Evolutionary conservation across 305 asterid species (phyloP), one percentile per base, ranked within the genome.

Genomic region (Fraxinus paxiana): DNA sequence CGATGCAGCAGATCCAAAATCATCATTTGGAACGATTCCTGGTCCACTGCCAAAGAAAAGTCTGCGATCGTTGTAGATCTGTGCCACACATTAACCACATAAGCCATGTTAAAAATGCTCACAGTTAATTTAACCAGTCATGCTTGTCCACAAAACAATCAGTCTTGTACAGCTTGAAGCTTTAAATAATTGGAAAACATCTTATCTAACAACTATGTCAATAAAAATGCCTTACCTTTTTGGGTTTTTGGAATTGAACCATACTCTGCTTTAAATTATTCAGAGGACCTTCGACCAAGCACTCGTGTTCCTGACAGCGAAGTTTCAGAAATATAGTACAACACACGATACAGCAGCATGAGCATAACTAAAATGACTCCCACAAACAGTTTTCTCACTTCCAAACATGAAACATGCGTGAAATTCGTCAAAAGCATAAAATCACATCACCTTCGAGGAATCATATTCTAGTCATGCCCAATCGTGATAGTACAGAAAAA

Each of bases 191-290:
- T 54, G 69, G 38, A 59, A 34, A 73, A 35, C 1, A 41, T 13
- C 63, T 76, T 33, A 54, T 48, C 77, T n/a, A 79, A 43, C 80
- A 61, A 70, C 70, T 46, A 35, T 26, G 28, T n/a, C 71, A 22
- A 71, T 75, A n/a, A n/a, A n/a, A n/a, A 74, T 24, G 2, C 9
- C 67, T 37, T 73, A 96, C 99, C 98, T 96, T 96, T 88, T 90
- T 94, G 51, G 99, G 99, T 84, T 96, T 96, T 87, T 96, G 99
- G 88, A 96, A 96, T 80, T 96, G 99, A 87, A 96, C 99, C 99
- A 96, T 96, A 84, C 99, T 96, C 90, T 96, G 99, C 91, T 94
- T 96, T 78, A 96, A 86, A 88, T 96, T 94, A 87, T 91, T 96
- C 83, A 96, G 88, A 79, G 99, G 98, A 75, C 99, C 99, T 90